Conservation (phyloP, 2,329 filamentous ascomycete genomes). For the Penicillium sp. region DNA sequence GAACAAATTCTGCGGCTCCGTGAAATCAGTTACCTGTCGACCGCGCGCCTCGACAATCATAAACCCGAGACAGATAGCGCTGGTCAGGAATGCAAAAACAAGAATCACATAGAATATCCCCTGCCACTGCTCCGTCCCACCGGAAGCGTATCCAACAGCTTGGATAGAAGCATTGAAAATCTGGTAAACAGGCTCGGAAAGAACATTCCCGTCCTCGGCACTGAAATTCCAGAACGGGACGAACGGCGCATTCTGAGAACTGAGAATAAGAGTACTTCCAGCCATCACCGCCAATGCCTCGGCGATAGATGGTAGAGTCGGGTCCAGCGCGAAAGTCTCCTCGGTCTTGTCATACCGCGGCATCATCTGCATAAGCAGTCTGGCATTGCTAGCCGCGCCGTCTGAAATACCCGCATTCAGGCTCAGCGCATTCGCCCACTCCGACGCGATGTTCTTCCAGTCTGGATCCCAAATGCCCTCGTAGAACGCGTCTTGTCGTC, state of each 20-base stretch:
- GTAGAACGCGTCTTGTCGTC: conserved; percentile 38
- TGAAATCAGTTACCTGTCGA: conserved; percentile 73
- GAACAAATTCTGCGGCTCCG: conserved; percentile 74
- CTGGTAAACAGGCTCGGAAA: conserved; percentile 53
- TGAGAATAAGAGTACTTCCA: conserved; percentile 64
- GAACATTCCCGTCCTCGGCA: conserved; percentile 22
- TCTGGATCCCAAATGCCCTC: conserved; percentile 44
- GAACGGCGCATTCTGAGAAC: conserved; percentile 61
- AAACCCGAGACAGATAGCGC: conserved; percentile 65
- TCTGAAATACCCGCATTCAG: conserved; percentile 57
- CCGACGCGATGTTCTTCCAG: conserved; percentile 56
- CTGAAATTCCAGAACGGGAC: conserved; percentile 56
- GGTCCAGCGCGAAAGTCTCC: conserved; percentile 44
- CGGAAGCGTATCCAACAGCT: conserved; percentile 69
- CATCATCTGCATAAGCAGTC: conserved; percentile 59
- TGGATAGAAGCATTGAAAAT: conserved; percentile 64
- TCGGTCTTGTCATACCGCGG: conserved; percentile 37
- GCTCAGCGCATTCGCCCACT: conserved; percentile 58
- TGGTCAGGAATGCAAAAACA: conserved; percentile 64
- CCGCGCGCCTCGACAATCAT: conserved; percentile 55
- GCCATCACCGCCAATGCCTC: conserved; percentile 72
- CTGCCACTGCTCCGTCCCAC: conserved; percentile 62
- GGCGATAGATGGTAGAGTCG: conserved; percentile 63
- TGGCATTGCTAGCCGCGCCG: conserved; percentile 59
- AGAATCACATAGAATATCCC: conserved; percentile 67